Evolutionary conservation across 2,329 filamentous ascomycete genomes (phyloP), one percentile per base, ranked within the genome.

Genomic region (Penicillium griseofulvum): DNA sequence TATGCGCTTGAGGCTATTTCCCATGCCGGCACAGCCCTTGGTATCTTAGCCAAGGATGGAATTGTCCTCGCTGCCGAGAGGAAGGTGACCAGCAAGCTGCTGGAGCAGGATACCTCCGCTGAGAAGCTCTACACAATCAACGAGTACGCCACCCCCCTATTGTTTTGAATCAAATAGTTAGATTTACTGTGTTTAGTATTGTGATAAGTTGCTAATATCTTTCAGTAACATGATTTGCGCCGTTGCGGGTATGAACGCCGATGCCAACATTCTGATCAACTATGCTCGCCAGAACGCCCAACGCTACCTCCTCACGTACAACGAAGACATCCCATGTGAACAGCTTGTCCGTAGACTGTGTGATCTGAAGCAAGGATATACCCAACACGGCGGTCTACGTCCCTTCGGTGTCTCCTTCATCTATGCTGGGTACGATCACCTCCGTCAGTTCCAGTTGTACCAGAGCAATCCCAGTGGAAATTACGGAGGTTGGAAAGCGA

Each of bases 211-310:
- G 51, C 65, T 71, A 55, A 67, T 42, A 5, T 14, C 42, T 49
- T 17, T 19, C 64, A 97, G 93, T 81, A 99, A 99, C 82, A 99
- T 99, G 95, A 97, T 99, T 78, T 97, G 92, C 78, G 94, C 94
- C 59, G 94, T 99, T 57, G 94, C 94, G 68, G 94, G 94, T 73
- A 97, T 99, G 93, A 99, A 92, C 43, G 94, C 94, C 71, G 94
- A 99, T 74, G 94, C 94, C 76, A 99, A 99, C 82, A 99, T 99
- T 77, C 91, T 99, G 75, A 99, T 99, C 86, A 99, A 99, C 83
- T 97, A 95, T 78, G 95, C 94, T 74, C 91, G 94, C 68, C 91
- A 96, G 84, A 89, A 90, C 69, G 94, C 94, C 68, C 94, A 99
- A 80, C 87, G 89, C 72, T 97, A 99, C 80, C 93, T 99, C 74